Evolutionary conservation across 164 flowering plant species (phyloP).

Genomic region (Vitis amurensis): DNA sequence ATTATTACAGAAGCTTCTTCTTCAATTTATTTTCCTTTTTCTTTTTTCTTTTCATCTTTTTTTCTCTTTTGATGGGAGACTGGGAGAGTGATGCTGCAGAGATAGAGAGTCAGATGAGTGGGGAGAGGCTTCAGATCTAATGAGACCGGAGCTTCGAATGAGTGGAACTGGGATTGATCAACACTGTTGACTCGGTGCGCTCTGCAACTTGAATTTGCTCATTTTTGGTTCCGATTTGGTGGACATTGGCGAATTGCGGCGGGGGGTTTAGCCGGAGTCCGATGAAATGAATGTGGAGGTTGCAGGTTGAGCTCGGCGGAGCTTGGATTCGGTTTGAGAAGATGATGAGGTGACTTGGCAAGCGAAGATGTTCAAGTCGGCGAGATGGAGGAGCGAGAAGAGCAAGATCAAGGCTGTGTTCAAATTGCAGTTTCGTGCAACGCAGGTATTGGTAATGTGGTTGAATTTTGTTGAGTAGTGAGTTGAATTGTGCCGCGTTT

Average conservation of each 20-base stretch:
- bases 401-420: slow-evolving; percentile 75
- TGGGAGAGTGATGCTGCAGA: slow-evolving; percentile 5
- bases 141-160: background rate
- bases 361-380: slow-evolving; percentile 72
- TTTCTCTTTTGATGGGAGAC: background rate
- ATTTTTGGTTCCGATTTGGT: slow-evolving; percentile 5
- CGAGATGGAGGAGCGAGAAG: slow-evolving; percentile 90
- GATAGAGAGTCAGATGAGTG: background rate
- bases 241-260: slow-evolving; percentile 16
- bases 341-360: slow-evolving; percentile 20
- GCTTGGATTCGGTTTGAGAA: background rate
- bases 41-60: slow-evolving; percentile 4
- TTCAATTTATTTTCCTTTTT: slow-evolving; percentile 5
- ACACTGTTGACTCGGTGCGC: slow-evolving; percentile 2
- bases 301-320: slow-evolving; percentile 27
- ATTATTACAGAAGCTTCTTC: slow-evolving; percentile 35
- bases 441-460: slow-evolving; percentile 51
- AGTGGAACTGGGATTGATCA: slow-evolving; percentile 9
- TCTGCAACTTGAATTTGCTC: background rate
- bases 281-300: slow-evolving; percentile 13
- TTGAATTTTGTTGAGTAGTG: background rate
- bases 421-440: slow-evolving; percentile 82
- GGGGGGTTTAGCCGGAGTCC: slow-evolving; percentile 21
- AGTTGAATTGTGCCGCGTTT: background rate
- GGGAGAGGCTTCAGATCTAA: slow-evolving; percentile 19